These are phyloP conservation scores for Avicennia marina DNA, from an alignment of 257 asterid species.

Conservation along the genomic window DNA sequence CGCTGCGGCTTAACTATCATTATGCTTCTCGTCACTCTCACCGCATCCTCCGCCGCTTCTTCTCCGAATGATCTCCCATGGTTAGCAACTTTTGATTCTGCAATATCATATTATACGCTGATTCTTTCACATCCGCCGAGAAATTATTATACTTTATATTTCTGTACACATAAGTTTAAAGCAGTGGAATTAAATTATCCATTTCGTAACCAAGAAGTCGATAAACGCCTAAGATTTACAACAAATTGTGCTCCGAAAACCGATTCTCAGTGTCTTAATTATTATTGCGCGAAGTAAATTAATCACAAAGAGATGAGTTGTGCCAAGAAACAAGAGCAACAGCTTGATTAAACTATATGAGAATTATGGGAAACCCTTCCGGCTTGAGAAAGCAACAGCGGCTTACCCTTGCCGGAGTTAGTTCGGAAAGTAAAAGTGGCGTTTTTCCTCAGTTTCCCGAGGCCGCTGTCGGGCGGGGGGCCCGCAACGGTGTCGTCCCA, in stretches of 20 bases:
- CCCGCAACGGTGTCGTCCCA: conserved; percentile 97
- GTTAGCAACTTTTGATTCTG: conserved; percentile 32
- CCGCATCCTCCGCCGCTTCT: conserved; percentile 37
- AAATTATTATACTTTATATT: neutral
- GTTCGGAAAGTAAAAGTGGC: conserved; percentile 55
- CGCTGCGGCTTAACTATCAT: conserved; percentile 54
- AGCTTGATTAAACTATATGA: too few relatives aligned
- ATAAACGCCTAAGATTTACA: neutral
- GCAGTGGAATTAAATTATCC: neutral
- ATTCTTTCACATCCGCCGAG: neutral
- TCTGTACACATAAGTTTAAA: neutral
- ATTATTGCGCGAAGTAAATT: neutral
- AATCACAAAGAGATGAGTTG: neutral
- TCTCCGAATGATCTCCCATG: conserved; percentile 27
- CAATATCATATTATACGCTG: neutral
- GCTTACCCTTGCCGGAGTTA: conserved; percentile 76
- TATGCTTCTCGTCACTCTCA: conserved; percentile 62
- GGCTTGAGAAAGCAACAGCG: conserved; percentile 24
- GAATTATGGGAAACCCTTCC: neutral
- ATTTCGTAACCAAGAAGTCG: neutral
- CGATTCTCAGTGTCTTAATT: neutral
- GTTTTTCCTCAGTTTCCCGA: conserved; percentile 73
- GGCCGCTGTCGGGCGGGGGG: conserved; percentile 80
- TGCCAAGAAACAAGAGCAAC: neutral
- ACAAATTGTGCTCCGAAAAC: neutral